These are phyloP conservation scores for Haplographium delicatum DNA, from an alignment of 495 filamentous ascomycete species.

Conservation along the genomic window DNA sequence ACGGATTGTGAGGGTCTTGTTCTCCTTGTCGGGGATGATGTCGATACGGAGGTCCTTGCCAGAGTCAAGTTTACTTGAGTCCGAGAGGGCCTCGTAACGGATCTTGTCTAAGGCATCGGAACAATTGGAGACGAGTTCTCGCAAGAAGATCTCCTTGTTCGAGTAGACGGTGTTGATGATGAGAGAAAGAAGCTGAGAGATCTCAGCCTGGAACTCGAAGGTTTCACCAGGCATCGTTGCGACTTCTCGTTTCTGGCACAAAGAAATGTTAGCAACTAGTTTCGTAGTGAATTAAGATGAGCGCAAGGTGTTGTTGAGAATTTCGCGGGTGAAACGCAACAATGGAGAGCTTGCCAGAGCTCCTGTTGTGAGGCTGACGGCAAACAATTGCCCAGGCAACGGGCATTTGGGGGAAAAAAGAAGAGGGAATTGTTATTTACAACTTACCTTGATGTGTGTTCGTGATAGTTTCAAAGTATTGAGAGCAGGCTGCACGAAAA, in stretches of 20 bases:
- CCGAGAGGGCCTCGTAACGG: conserved; percentile 94
- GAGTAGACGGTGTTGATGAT: conserved; percentile 99
- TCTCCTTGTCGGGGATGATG: conserved; percentile 94
- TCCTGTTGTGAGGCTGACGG: conserved; percentile 11
- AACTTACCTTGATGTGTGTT: conserved; percentile 12
- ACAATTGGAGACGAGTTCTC: conserved; percentile 95
- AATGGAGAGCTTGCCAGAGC: conserved; percentile 6
- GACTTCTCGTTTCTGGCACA: conserved; percentile 8
- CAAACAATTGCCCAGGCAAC: conserved; percentile 7
- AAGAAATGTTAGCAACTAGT: conserved; percentile 6
- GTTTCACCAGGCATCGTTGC: conserved; percentile 71
- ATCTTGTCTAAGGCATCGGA: conserved; percentile 99
- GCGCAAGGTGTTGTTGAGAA: not conserved
- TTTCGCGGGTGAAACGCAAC: not conserved
- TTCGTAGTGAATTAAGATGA: not conserved
- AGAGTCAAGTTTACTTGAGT: conserved; percentile 92
- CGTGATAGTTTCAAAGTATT: conserved; percentile 1
- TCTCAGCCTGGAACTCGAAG: conserved; percentile 99
- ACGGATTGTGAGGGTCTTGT: conserved; percentile 92
- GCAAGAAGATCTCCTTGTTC: conserved; percentile 99
- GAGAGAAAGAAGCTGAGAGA: conserved; percentile 97
- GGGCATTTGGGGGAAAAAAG: not conserved
- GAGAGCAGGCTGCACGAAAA: not conserved
- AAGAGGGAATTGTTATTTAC: not conserved
- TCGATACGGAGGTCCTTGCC: conserved; percentile 97